phyloP scores from a whole-genome alignment of 2,329 filamentous ascomycete genomes.

The Penicillium sp. region DNA sequence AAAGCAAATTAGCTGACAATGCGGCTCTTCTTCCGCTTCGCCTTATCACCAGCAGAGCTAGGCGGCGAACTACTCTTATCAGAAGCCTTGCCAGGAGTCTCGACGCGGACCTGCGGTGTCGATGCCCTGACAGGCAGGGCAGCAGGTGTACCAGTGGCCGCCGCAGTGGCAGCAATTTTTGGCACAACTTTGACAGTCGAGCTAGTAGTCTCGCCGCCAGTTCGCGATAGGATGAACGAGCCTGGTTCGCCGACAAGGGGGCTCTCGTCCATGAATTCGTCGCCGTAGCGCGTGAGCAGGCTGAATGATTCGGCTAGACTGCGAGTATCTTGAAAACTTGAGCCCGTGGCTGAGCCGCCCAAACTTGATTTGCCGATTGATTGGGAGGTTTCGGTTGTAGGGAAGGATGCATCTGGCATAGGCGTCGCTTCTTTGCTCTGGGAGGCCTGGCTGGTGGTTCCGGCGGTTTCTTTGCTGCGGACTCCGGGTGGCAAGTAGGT shows the following conservation, averaged over 20 bases:
- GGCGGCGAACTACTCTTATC: conserved; percentile 34
- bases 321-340: conserved; percentile 37
- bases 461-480: conserved; percentile 35
- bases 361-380: conserved; percentile 25
- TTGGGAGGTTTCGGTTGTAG: conserved; percentile 22
- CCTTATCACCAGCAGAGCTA: conserved; percentile 37
- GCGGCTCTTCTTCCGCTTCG: conserved; percentile 38
- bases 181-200: conserved; percentile 20
- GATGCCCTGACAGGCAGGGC: conserved; percentile 19
- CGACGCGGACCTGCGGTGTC: conserved; percentile 35
- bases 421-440: conserved; percentile 51
- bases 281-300: conserved; percentile 53
- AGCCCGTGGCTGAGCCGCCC: conserved; percentile 23
- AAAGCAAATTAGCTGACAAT: conserved; percentile 24
- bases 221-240: conserved; percentile 55
- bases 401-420: conserved; percentile 36
- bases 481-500: conserved; percentile 55
- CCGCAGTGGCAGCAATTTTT: conserved; percentile 5
- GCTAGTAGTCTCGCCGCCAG: conserved; percentile 30
- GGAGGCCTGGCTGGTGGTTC: conserved; percentile 31
- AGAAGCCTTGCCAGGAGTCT: conserved; percentile 31
- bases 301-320: conserved; percentile 50
- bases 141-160: conserved; percentile 10
- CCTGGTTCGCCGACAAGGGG: conserved; percentile 63
- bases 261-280: conserved; percentile 65